Evolutionary conservation across 805 yeast genomes (phyloP), one percentile per base, ranked within the genome.

Genomic region (Pichia californica): DNA sequence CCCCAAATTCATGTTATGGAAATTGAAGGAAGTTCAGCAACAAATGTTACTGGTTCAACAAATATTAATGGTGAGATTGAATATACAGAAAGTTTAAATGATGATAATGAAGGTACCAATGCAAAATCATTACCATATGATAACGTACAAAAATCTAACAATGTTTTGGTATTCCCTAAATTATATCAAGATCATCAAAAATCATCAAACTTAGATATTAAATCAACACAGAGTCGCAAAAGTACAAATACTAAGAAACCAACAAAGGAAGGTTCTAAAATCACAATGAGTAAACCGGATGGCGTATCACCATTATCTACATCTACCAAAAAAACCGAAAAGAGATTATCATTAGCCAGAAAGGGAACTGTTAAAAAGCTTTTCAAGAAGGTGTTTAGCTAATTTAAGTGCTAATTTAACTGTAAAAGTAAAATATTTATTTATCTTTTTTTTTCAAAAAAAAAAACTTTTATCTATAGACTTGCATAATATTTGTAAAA

Each of bases 361-460:
- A 36, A 32, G 14, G 28, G 37, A 7, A 44, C 43, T 9, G 47
- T 44, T 13, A 36, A 36, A 16, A 40, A 39, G 11, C 16, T 44
- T 11, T 44, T 44, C 8, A 44, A 44, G 20, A 44, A 44, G 36
- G 47, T 44, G 10, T 44, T 44, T 20, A 44, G 36, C 19, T 44
- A 25, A 29, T 16, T 27, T 15, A 7, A 7, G 18, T 31, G 15
- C 18, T 15, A n/a, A 15, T n/a, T 19, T 31, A 31, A n/a, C 10
- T 6, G 18, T 6, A 18, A 15, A 14, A 15, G 6, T 23, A 23
- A 3, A 23, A 7, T 23, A 23, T 23, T 23, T 23, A 3, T 23
- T 9, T 23, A 23, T 6, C 6, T 23, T 23, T 2, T 23, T 23
- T 23, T 23, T 23, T 3, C 9, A 23, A 9, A 23, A 9, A 23